phyloP scores from a whole-genome alignment of 2,329 filamentous ascomycete genomes.

The Fusarium ambrosium region DNA sequence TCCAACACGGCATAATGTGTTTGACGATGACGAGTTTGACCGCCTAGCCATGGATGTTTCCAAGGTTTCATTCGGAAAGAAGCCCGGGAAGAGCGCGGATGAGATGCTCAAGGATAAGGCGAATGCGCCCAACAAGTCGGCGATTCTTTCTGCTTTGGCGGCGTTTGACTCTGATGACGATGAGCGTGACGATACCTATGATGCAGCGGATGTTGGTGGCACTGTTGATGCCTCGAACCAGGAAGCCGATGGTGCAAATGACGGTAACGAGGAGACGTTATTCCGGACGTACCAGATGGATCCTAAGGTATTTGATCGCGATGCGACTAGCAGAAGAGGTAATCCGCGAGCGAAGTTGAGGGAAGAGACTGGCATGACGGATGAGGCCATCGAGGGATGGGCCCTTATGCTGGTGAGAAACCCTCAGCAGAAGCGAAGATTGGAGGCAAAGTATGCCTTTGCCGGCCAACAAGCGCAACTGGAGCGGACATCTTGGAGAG shows the following conservation, averaged over 20 bases:
- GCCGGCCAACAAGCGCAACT: conserved; percentile 76
- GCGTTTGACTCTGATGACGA: conserved; percentile 95
- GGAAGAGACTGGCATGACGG: conserved; percentile 86
- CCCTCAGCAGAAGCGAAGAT: conserved; percentile 73
- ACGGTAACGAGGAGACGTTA: conserved; percentile 76
- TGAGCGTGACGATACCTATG: conserved; percentile 97
- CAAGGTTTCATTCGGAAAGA: conserved; percentile 84
- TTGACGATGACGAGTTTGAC: conserved; percentile 85
- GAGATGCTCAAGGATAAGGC: conserved; percentile 76
- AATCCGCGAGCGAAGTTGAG: conserved; percentile 74
- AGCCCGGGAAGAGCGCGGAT: conserved; percentile 75
- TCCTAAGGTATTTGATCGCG: conserved; percentile 77
- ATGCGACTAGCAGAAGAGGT: conserved; percentile 76
- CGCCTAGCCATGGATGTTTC: conserved; percentile 74
- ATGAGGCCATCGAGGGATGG: conserved; percentile 96
- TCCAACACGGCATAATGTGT: conserved; percentile 77
- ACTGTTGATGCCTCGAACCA: conserved; percentile 80
- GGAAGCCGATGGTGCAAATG: conserved; percentile 61
- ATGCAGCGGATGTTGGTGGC: conserved; percentile 90
- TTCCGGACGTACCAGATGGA: conserved; percentile 79
- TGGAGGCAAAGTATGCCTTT: conserved; percentile 80
- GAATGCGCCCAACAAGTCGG: conserved; percentile 80
- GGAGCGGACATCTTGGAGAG: conserved; percentile 74
- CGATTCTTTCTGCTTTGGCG: conserved; percentile 88
- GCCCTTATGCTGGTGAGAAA: conserved; percentile 85